Evolutionary conservation across 176 grass and related monocot species (phyloP).

Genomic region (Musa acuminata): DNA sequence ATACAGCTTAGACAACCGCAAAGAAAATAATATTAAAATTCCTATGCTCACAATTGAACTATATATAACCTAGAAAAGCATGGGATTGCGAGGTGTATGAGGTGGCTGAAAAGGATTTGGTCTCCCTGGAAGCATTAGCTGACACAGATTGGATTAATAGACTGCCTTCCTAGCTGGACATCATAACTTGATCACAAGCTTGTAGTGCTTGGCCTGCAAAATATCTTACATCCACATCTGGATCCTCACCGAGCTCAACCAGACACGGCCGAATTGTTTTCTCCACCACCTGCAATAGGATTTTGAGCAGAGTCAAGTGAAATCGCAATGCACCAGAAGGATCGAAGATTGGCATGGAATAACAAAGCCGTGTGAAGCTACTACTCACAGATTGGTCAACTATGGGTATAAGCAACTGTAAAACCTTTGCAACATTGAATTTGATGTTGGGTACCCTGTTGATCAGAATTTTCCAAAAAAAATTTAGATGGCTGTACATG

Average conservation of each 20-base stretch:
- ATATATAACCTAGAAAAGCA: no score
- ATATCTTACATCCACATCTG: conserved; percentile 50
- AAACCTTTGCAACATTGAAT: conserved; percentile 85
- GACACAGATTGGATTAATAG: no score
- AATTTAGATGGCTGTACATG: background rate
- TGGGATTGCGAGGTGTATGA: no score
- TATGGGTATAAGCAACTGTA: conserved; percentile 68
- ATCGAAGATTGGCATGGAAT: background rate
- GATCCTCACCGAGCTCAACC: conserved; percentile 87
- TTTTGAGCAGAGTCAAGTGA: background rate
- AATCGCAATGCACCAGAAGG: background rate
- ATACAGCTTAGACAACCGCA: no score
- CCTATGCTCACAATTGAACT: no score
- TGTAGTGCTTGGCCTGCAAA: no score
- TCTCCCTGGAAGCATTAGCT: no score
- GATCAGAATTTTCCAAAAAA: conserved; percentile 4
- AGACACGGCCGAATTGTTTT: conserved; percentile 68
- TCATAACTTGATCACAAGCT: no score
- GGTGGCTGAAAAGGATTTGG: no score
- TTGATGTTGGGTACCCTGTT: conserved; percentile 91
- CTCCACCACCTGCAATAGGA: conserved; percentile 49
- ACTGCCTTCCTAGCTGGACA: no score
- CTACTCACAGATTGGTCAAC: conserved; percentile 66
- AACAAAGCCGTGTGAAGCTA: background rate
- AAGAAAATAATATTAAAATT: no score